A percentile compares a stretch with the other conserved stretches of the same genome.
phyloP scores from a whole-genome alignment of 164 flowering plant genomes.

The Umbellularia californica region DNA sequence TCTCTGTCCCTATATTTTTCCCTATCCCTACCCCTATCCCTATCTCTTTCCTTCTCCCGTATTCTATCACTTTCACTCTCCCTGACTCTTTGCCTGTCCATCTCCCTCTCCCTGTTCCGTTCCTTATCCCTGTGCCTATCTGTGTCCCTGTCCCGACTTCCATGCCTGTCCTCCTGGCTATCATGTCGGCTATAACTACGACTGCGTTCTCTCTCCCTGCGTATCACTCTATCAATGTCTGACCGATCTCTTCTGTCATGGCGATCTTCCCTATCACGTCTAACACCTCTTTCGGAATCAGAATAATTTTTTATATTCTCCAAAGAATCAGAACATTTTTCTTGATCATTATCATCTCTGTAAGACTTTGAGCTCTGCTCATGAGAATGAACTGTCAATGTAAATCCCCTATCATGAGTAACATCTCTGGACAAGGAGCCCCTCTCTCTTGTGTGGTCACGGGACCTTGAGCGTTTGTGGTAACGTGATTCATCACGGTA shows the following conservation, averaged over 20 bases:
- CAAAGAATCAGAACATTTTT: constrained; percentile 12
- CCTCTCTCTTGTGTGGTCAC: constrained; percentile 35
- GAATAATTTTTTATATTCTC: constrained; percentile 23
- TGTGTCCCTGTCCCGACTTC: constrained; percentile 16
- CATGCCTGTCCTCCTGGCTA: constrained; percentile 26
- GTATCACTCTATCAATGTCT: constrained; percentile 18
- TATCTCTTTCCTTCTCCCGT: constrained; percentile 24
- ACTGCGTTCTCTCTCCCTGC: constrained; percentile 33
- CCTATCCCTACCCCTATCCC: constrained; percentile 22
- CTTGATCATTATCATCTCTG: constrained; percentile 12
- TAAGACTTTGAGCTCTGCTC: constrained; percentile 15
- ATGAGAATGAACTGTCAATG: constrained; percentile 5
- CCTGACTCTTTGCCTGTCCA: constrained; percentile 20
- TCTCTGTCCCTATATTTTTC: constrained; percentile 28
- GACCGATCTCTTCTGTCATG: constrained; percentile 4
- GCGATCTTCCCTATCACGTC: constrained; percentile 1
- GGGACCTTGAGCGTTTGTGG: constrained; percentile 45
- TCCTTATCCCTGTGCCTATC: constrained; percentile 9
- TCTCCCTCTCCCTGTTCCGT: constrained; percentile 7
- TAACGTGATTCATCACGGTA: constrained; percentile 19
- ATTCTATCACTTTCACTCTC: constrained; percentile 26
- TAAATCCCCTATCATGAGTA: constrained; percentile 22
- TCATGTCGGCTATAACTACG: constrained; percentile 25
- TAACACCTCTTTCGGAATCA: constrained; percentile 19
- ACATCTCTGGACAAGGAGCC: constrained; percentile 43